Conservation (phyloP, 169 alveolate species). For the Fabrea salina region DNA sequence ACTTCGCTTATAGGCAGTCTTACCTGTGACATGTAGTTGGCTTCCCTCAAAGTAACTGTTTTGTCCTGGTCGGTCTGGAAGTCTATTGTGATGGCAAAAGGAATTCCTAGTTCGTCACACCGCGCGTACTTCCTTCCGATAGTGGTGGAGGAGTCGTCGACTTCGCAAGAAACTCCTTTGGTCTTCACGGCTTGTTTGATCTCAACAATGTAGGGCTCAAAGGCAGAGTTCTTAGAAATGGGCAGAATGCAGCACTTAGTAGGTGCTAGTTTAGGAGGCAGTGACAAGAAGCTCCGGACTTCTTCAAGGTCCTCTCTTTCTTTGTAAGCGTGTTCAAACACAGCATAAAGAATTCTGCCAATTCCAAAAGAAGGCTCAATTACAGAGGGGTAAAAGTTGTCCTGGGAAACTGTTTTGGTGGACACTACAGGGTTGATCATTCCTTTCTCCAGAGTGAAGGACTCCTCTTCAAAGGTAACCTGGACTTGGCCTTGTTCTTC, state of each 20-base stretch:
- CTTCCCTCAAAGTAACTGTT: constrained; percentile 94
- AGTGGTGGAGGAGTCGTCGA: constrained; percentile 91
- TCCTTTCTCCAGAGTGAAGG: constrained; percentile 50
- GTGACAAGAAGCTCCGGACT: constrained; percentile 64
- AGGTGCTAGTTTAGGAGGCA: constrained; percentile 96
- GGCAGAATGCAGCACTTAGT: constrained; percentile 94
- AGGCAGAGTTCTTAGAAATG: constrained; percentile 83
- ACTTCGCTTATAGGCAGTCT: constrained; percentile 75
- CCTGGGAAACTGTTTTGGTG: constrained; percentile 89
- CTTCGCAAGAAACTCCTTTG: constrained; percentile 86
- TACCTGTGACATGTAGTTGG: constrained; percentile 93
- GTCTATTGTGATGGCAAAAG: constrained; percentile 97
- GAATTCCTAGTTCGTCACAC: constrained; percentile 98
- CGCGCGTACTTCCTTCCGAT: constrained; percentile 97
- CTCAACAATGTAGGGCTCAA: constrained; percentile 68
- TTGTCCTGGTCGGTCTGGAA: constrained; percentile 89
- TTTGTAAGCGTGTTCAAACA: constrained; percentile 94
- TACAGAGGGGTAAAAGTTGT: constrained; percentile 92
- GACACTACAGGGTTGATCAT: constrained; percentile 83
- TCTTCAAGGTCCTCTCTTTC: constrained; percentile 82
- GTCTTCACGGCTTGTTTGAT: constrained; percentile 31
- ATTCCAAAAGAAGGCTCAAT: constrained; percentile 99
- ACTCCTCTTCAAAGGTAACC: constrained; percentile 44
- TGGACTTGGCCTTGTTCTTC: constrained; percentile 53
- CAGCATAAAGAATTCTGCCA: constrained; percentile 92